Base-by-base conservation (phyloP, 768 basidiomycete genomes). In the Pleurotus pulmonarius region DNA sequence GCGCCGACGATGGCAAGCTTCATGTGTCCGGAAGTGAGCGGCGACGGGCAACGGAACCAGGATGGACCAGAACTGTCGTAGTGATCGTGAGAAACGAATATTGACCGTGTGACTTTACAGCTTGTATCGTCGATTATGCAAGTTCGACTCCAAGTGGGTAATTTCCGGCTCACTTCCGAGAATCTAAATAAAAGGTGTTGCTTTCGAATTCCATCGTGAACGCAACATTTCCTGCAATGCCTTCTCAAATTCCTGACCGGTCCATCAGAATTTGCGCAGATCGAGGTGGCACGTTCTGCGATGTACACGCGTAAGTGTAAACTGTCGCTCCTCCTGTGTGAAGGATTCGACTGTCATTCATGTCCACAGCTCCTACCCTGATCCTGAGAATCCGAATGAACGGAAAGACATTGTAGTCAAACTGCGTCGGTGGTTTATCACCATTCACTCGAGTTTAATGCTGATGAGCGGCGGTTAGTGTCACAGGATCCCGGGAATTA, bases 1-100 rank as follows among this genome's bases (percentile, higher is more conserved):
- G 85, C 90, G n/a, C 96, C 96, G 18, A 98, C 76, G 61, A 98
- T 85, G 11, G 93, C 96, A 29, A 98, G 75, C 68, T 94, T 94
- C 64, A 89, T 59, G 5, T 67, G 29, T 8, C 11, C 29, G 29
- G 29, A 11, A 11, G 29, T 34, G 29, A 11, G 29, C 29, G 29
- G 29, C 29, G 29, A 11, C 29, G 29, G 29, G 9, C 29, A 34
- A 34, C 29, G 29, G 29, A 34, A 34, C 29, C 29, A 34, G 2
- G 29, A 34, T 11, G 29, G 29, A 34, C 29, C 8, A 8, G 29
- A 34, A 9, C 29, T 34, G 29, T 34, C 29, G 29, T 9, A 34
- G 29, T 34, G 29, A 34, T 34, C 9, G 29, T 34, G 29, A 11
- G 29, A 34, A 34, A 34, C 29, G 8, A 9, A 9, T 9, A 34